Evolutionary conservation across 1,284 basidiomycete genomes (phyloP), one percentile per base, ranked within the genome.

Genomic region (Marasmius tenuissimus): DNA sequence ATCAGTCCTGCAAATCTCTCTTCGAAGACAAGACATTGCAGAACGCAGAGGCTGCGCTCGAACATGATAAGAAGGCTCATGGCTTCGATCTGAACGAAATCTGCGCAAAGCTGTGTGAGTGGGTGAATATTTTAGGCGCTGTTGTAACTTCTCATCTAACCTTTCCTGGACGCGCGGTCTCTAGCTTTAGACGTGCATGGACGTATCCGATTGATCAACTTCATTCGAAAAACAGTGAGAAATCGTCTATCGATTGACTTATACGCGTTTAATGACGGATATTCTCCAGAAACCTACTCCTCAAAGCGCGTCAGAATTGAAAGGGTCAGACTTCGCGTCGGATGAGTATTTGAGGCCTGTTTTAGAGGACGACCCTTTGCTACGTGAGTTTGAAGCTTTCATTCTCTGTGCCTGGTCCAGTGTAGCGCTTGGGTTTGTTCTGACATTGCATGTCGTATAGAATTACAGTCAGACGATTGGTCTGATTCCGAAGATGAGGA

Each of bases 301-400:
- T 2, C 65, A 72, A 12, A 78, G 81, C 40, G 78, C 85, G 4
- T 67, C 70, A 14, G 72, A 73, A 50, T 68, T 94, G 55, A 82
- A 78, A 47, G 85, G 85, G 38, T 74, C 76, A 0, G 90, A 93
- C 68, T 85, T 96, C 63, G 72, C 77, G 5, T 85, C 87, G 12
- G 94, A 97, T 68, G 83, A 85, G 59, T 92, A 92, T 69, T 83
- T 97, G 27, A 83, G 85, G 45, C 96, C 95, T 2, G 85, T 85
- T 33, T 67, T 96, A 50, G 87, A 91, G 66, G 89, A 95, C 67
- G 96, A 97, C 71, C 91, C 93, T 3, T 75, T 96, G 2, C 85
- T 97, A n/a, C 91, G 95, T 96, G 67, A 68, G 91, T 47, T 14
- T 78, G 1, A 18, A 40, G 38, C 48, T 47, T 49, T 57, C 57